These are phyloP conservation scores for Arctium lappa DNA, from an alignment of 129 eudicot species.

Conservation along the genomic window DNA sequence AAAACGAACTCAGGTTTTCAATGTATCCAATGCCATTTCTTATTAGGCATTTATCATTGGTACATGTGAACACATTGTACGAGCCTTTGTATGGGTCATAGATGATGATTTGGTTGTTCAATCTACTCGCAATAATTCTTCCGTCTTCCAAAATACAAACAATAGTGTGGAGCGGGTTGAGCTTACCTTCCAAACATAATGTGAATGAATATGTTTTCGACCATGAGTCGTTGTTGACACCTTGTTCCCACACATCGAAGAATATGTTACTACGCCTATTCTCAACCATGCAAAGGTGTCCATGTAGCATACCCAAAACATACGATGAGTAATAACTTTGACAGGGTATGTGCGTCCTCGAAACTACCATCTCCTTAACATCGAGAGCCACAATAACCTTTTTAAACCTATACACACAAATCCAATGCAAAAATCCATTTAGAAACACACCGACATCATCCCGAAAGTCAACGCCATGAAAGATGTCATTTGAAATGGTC, in stretches of 20 bases:
- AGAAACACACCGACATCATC: neutral
- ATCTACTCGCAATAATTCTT: neutral
- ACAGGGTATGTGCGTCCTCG: neutral
- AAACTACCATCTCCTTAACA: slow-evolving; percentile 13
- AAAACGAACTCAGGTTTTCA: neutral
- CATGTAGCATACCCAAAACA: slow-evolving; percentile 7
- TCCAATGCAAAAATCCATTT: slow-evolving; percentile 22
- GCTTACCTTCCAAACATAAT: neutral
- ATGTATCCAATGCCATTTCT: neutral
- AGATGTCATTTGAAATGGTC: neutral
- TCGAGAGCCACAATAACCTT: neutral
- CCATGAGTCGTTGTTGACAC: neutral
- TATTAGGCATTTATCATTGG: neutral
- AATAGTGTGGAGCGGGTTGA: neutral
- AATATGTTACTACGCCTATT: neutral
- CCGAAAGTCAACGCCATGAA: neutral
- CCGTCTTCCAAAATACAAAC: neutral
- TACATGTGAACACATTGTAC: neutral
- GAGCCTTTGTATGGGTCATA: neutral
- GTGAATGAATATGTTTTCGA: neutral
- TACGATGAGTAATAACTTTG: no score
- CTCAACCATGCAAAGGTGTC: neutral
- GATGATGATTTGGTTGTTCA: neutral
- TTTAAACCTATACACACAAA: neutral
- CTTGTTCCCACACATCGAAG: slow-evolving; percentile 10